phyloP scores from a whole-genome alignment of 2,329 filamentous ascomycete genomes.

The Aspergillus chevalieri region DNA sequence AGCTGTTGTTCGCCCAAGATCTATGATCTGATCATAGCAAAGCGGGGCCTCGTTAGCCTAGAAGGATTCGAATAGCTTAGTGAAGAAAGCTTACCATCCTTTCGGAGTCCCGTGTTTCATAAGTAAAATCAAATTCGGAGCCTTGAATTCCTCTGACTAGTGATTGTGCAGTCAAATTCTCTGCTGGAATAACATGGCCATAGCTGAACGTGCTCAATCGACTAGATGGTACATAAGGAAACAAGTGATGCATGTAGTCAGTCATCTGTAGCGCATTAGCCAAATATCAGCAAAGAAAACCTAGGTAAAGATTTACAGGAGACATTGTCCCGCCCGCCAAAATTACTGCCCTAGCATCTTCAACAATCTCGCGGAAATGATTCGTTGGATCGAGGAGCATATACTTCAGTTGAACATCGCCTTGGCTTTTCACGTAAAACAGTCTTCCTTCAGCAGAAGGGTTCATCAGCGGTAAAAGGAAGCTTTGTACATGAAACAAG shows the following conservation, averaged over 20 bases:
- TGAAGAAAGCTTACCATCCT: constrained; percentile 47
- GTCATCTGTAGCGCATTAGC: constrained; percentile 51
- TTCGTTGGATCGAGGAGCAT: constrained; percentile 85
- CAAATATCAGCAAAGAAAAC: background rate
- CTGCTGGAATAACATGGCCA: constrained; percentile 82
- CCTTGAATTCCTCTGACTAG: constrained; percentile 49
- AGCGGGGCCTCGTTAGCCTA: background rate
- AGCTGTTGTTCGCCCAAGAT: constrained; percentile 68
- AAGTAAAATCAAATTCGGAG: constrained; percentile 76
- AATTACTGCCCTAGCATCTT: constrained; percentile 77
- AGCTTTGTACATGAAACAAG: constrained; percentile 58
- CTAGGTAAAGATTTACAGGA: constrained; percentile 49
- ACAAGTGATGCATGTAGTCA: constrained; percentile 81
- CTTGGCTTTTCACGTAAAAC: constrained; percentile 48
- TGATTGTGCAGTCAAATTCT: constrained; percentile 73
- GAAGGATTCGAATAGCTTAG: background rate
- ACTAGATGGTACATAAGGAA: constrained; percentile 61
- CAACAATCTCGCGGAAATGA: constrained; percentile 82
- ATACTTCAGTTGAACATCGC: constrained; percentile 64
- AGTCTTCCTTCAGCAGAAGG: constrained; percentile 63
- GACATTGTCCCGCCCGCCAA: constrained; percentile 97
- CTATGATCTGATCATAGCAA: constrained; percentile 47
- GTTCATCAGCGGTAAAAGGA: constrained; percentile 79
- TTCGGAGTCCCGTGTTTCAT: constrained; percentile 64
- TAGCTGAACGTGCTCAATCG: constrained; percentile 80